Conservation (phyloP, 2,329 filamentous ascomycete genomes). For the Claviceps monticola region DNA sequence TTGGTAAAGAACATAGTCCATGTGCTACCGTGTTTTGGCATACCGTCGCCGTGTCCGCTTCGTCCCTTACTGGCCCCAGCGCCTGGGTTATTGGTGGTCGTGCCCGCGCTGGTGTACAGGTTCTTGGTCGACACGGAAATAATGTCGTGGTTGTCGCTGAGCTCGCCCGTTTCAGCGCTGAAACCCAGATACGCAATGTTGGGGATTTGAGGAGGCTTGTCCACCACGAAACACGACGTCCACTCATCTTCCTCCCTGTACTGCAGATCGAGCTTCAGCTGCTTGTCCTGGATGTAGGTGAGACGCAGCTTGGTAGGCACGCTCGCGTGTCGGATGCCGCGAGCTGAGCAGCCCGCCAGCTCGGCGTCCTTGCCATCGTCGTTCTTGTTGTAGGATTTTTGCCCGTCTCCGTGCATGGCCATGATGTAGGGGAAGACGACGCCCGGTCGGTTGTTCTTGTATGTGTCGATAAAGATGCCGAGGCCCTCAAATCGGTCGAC, state of each 20-base stretch:
- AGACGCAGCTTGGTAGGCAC: conserved; percentile 75
- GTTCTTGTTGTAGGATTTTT: conserved; percentile 79
- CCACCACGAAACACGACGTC: conserved; percentile 74
- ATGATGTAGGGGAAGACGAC: conserved; percentile 95
- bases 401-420: conserved; percentile 92
- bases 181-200: conserved; percentile 62
- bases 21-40: conserved; percentile 31
- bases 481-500: conserved; percentile 84
- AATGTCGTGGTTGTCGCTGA: conserved; percentile 96
- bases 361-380: conserved; percentile 91
- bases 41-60: conserved; percentile 18
- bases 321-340: conserved; percentile 69
- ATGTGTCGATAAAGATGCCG: conserved; percentile 93
- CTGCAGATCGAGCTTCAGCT: conserved; percentile 77
- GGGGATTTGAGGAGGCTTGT: conserved; percentile 61
- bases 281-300: conserved; percentile 95
- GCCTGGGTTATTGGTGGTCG: conserved; percentile 17
- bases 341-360: conserved; percentile 85
- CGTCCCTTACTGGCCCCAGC: conserved; percentile 22
- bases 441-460: conserved; percentile 97
- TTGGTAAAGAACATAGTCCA: conserved; percentile 63
- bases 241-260: conserved; percentile 86
- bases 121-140: conserved; percentile 77
- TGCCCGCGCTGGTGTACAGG: conserved; percentile 53
- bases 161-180: conserved; percentile 84